phyloP scores from a whole-genome alignment of 208 protist species.

The Trypanosoma brucei region DNA sequence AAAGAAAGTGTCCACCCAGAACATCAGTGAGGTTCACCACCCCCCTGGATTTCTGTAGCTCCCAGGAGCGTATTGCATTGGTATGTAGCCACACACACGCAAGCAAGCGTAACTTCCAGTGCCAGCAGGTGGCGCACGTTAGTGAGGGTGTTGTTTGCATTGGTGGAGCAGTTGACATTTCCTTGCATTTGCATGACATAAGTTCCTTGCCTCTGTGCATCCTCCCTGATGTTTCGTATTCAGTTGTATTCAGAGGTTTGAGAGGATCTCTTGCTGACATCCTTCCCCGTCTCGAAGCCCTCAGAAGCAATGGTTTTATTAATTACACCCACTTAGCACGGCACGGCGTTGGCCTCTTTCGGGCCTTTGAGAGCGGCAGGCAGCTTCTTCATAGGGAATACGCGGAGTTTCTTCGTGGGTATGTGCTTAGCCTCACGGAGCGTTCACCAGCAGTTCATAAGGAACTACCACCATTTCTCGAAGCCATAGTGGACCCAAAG shows the following conservation, averaged over 20 bases:
- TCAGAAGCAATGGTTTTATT: constrained; percentile 44
- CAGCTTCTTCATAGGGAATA: constrained; percentile 71
- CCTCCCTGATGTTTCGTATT: constrained; percentile 60
- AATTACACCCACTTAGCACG: constrained; percentile 79
- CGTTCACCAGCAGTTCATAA: constrained; percentile 47
- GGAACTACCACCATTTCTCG: constrained; percentile 52
- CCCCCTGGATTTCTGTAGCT: constrained; percentile 66
- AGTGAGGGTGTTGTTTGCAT: constrained; percentile 32
- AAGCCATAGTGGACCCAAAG: constrained; percentile 32
- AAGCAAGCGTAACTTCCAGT: neutral
- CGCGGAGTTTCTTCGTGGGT: constrained; percentile 38
- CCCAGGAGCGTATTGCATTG: constrained; percentile 17
- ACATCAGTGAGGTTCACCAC: constrained; percentile 61
- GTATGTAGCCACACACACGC: constrained; percentile 4
- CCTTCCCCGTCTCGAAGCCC: constrained; percentile 47
- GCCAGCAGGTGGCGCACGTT: constrained; percentile 7
- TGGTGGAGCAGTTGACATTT: constrained; percentile 20
- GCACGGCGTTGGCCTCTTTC: constrained; percentile 53
- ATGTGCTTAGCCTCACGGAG: constrained; percentile 56
- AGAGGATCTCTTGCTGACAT: constrained; percentile 53
- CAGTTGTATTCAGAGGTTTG: constrained; percentile 64
- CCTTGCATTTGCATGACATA: constrained; percentile 14
- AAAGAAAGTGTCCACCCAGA: constrained; percentile 12
- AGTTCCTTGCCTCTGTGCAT: constrained; percentile 31
- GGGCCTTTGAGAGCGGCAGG: constrained; percentile 53